These are phyloP conservation scores for Monosporascus sp. DNA, from an alignment of 2,329 filamentous ascomycete genomes.

Conservation along the genomic window DNA sequence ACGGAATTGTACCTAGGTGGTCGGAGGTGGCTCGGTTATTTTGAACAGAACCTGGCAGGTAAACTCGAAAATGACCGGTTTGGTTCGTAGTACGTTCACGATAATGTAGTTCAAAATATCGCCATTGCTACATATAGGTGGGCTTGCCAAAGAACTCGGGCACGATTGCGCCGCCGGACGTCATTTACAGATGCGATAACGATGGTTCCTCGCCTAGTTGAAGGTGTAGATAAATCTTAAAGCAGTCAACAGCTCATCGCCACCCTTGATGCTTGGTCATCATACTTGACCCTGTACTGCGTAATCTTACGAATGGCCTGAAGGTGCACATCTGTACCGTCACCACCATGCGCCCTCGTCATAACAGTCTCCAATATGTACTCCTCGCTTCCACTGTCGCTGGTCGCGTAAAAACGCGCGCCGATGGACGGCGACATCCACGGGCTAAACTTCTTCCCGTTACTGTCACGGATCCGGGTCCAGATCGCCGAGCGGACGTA, in stretches of 20 bases:
- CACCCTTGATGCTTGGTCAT: slow-evolving; percentile 9
- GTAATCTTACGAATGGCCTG: slow-evolving; percentile 31
- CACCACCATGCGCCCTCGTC: slow-evolving; percentile 1
- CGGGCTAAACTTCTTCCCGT: slow-evolving; percentile 21
- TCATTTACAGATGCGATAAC: too few species aligned
- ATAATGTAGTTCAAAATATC: too few species aligned
- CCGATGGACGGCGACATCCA: slow-evolving; percentile 21
- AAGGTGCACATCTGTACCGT: slow-evolving; percentile 8
- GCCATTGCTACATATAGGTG: too few species aligned
- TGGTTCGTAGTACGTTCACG: too few species aligned
- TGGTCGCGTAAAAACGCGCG: slow-evolving; percentile 8
- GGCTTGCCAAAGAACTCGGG: too few species aligned
- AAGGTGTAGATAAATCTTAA: too few species aligned
- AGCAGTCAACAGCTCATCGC: slow-evolving; percentile 1
- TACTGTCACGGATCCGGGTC: slow-evolving; percentile 27
- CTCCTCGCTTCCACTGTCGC: slow-evolving; percentile 28
- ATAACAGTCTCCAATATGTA: slow-evolving; percentile 25
- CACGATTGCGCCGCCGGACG: too few species aligned
- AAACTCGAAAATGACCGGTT: too few species aligned
- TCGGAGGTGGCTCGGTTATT: too few species aligned
- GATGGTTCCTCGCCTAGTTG: too few species aligned
- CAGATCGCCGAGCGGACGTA: slow-evolving; percentile 9
- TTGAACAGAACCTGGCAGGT: too few species aligned
- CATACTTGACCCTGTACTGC: slow-evolving; percentile 31
- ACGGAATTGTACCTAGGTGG: too few species aligned